Percentiles rank a stretch among this genome's conserved stretches.
Conservation (phyloP, 2,329 filamentous ascomycete genomes). For the Hysterium pulicare region DNA sequence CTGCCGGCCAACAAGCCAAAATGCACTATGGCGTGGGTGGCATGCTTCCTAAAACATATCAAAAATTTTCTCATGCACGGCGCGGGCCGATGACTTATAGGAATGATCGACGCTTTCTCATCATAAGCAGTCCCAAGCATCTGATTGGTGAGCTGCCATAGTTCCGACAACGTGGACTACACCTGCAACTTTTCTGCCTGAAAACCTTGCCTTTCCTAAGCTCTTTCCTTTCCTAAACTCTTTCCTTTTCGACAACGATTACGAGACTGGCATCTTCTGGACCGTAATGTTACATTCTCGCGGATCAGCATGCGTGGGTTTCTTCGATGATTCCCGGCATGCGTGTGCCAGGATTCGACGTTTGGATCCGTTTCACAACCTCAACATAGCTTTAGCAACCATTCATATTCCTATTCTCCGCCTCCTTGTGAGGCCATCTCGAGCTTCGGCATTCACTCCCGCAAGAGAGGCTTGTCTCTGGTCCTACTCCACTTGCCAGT, state of each 20-base stretch:
- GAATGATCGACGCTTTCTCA: conserved; percentile 9
- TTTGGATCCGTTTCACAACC: too few relatives aligned
- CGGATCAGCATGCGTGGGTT: neutral
- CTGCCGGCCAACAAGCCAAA: conserved; percentile 8
- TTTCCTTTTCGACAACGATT: too few relatives aligned
- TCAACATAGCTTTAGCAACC: too few relatives aligned
- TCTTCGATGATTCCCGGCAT: neutral
- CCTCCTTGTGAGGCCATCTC: too few relatives aligned
- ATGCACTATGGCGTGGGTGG: conserved; percentile 7
- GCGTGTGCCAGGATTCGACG: too few relatives aligned
- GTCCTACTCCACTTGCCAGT: too few relatives aligned
- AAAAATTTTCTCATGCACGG: conserved; percentile 3
- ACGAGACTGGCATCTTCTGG: neutral
- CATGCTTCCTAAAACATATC: conserved; percentile 1
- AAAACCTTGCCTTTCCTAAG: neutral
- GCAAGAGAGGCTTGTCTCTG: too few relatives aligned
- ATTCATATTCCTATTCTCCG: too few relatives aligned
- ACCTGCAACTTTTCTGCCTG: neutral
- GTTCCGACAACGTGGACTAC: neutral
- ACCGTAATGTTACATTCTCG: neutral
- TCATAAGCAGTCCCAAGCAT: neutral
- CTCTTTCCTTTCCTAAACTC: neutral
- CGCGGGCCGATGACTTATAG: neutral
- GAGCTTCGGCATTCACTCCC: too few relatives aligned
- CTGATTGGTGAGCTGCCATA: neutral